A percentile compares a stretch with the other conserved stretches of the same genome.
Conservation (phyloP, 805 yeast genomes). For the Sugiyamaella valdiviana region DNA sequence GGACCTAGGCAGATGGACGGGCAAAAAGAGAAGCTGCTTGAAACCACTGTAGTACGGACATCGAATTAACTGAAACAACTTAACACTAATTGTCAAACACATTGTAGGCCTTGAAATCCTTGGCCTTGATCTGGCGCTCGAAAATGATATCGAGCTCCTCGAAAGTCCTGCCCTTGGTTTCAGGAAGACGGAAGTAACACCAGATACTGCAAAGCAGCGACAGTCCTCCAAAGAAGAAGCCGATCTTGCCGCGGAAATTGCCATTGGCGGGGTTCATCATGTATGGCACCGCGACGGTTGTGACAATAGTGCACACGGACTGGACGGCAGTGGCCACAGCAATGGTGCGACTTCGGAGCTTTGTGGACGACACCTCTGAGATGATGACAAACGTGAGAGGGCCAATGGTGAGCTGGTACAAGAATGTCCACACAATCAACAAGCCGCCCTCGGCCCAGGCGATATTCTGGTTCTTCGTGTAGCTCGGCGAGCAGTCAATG, state of each 20-base stretch:
- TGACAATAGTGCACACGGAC: conserved; percentile 20
- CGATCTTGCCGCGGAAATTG: conserved; percentile 46
- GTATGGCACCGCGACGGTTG: conserved; percentile 35
- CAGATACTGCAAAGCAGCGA: conserved; percentile 34
- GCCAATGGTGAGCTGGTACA: conserved; percentile 41
- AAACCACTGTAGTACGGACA: no score
- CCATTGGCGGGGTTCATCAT: conserved; percentile 44
- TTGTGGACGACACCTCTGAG: conserved; percentile 40
- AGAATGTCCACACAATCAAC: conserved; percentile 41
- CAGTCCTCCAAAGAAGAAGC: conserved; percentile 42
- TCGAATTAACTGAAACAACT: no score
- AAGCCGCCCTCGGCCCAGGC: conserved; percentile 38
- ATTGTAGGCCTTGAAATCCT: conserved; percentile 16
- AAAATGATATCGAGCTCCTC: conserved; percentile 57
- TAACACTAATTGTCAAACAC: conserved; percentile 11
- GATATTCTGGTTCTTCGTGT: conserved; percentile 15
- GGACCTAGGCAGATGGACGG: no score
- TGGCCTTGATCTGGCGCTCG: conserved; percentile 18
- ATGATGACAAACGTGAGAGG: conserved; percentile 40
- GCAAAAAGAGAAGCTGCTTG: no score
- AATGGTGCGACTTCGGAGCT: conserved; percentile 30
- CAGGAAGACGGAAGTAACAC: conserved; percentile 52
- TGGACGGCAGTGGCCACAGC: conserved; percentile 37
- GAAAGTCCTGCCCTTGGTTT: conserved; percentile 50
- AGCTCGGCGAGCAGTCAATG: conserved; percentile 11